Evolutionary conservation across 108 stramenopile genomes (phyloP), one percentile per base, ranked within the genome.

Genomic region (Nitzschia sp.): DNA sequence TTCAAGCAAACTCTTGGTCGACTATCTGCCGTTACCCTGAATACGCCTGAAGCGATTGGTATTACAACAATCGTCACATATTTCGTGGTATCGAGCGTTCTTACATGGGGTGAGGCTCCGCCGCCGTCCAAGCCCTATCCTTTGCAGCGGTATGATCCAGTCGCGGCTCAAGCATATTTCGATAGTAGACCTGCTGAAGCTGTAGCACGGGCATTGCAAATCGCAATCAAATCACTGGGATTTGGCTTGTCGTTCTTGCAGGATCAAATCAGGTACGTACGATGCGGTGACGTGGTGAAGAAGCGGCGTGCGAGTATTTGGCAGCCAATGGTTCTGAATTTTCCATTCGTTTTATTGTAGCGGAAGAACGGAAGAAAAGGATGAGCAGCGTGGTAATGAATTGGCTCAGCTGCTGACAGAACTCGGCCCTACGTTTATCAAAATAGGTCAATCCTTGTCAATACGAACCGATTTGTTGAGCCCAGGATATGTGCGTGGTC

Each of bases 381-480:
- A 82, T 11, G 80, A 85, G 3, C 34, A 68, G 30, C 79, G 94
- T 0, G 94, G 86, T 22, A 57, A 67, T 58, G 83, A 92, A 79
- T 66, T 95, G 48, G 75, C 85, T 22, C 62, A 66, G 11, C 65
- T 93, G 16, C 63, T 96, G 48, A 84, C 87, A 6, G 75, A 71
- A 45, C 64, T 96, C 46, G 94, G 94, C 34, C 91, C 91, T 0
- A 87, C 85, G 26, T 96, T 91, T 73, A 91, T 92, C 78, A 95
- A 94, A 72, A 75, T 98, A 52, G 97, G 97, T n/a, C 97, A 98
- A 76, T 89, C 92, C 4, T 76, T 98, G 13, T 92, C 91, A 1
- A 97, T 96, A 35, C 87, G 97, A 8, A 94, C 97, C 6, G 97
- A 98, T 70, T 57, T 98, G 28, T 70, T 98, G 22, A 75, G 78